Base-by-base conservation (phyloP, 2,329 filamentous ascomycete species). In the Penicillium frequentans region DNA sequence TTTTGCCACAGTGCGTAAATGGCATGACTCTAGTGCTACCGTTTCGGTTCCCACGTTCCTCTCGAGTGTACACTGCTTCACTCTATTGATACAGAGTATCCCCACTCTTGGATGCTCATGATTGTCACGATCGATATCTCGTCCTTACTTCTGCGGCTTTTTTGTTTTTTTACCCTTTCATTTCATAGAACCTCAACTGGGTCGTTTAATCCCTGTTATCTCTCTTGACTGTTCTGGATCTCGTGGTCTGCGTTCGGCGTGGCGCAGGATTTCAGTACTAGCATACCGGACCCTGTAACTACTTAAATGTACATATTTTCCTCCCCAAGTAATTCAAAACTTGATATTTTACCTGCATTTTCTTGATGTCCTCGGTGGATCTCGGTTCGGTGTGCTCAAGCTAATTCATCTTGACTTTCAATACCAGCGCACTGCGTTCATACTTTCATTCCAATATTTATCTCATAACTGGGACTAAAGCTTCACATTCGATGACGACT, bases 1-100 rank as follows among this genome's bases (percentile, higher is more conserved):
- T 31, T 60, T 54, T 58, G 49, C 53, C 47, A 49, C 52, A 67
- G 64, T 52, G 64, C 64, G 52, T 67, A 55, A 67, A 54, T 7
- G 39, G 39, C 39, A 42, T 3, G n/a, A 19, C 2, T 42, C 1
- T 19, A 21, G 19, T 42, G 19, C 39, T 27, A 13, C 44, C 19
- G 14, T 2, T 13, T 14, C 29, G 47, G 14, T 26, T 26, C 8
- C 8, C 29, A 16, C 23, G 16, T 37, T 7, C 10, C 45, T 49
- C 33, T 14, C 14, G 27, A 44, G 24, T 44, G 21, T 13, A 33
- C 39, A 27, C 29, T 44, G 44, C 48, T 23, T 26, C 9, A 45
- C n/a, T 31, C 48, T 39, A 16, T 16, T 21, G 35, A 14, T 21
- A 27, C 47, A 26, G 35, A 43, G 9, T 27, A 24, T 44, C 24